Evolutionary conservation across 257 asterid species (phyloP).

Genomic region (Thymus mandschuricus): DNA sequence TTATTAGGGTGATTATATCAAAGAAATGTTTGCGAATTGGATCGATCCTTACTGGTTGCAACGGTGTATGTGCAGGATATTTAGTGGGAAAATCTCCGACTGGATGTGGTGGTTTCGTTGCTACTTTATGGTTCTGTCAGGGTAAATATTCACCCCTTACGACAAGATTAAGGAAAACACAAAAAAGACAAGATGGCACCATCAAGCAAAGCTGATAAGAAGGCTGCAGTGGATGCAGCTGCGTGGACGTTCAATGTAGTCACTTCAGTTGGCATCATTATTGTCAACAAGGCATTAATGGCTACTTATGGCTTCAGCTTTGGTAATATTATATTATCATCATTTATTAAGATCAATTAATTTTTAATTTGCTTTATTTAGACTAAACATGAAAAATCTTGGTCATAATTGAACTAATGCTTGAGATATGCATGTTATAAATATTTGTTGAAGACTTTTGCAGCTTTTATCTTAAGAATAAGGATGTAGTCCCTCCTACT

Average conservation of each 20-base stretch:
- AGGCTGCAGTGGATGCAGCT: slow-evolving; percentile 88
- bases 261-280: slow-evolving; percentile 93
- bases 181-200: slow-evolving; percentile 65
- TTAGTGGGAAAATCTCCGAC: slow-evolving; percentile 25
- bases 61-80: slow-evolving; percentile 35
- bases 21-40: slow-evolving; percentile 12
- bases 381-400: slow-evolving; percentile 2
- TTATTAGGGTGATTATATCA: background rate
- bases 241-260: slow-evolving; percentile 98
- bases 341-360: slow-evolving; percentile 9
- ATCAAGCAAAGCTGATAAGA: slow-evolving; percentile 87
- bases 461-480: background rate
- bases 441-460: slow-evolving; percentile 10
- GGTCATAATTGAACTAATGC: slow-evolving; percentile 16
- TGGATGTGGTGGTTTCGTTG: slow-evolving; percentile 46
- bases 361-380: slow-evolving; percentile 18
- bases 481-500: background rate
- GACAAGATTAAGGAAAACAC: slow-evolving; percentile 27
- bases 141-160: slow-evolving; percentile 42
- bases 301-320: slow-evolving; percentile 96
- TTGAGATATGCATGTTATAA: slow-evolving; percentile 17
- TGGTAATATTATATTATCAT: slow-evolving; percentile 52
- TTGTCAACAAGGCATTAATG: slow-evolving; percentile 97
- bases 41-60: slow-evolving; percentile 8
- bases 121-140: slow-evolving; percentile 49